Evolutionary conservation across 495 filamentous ascomycete species (phyloP).

Genomic region (Penicillium turbatum): DNA sequence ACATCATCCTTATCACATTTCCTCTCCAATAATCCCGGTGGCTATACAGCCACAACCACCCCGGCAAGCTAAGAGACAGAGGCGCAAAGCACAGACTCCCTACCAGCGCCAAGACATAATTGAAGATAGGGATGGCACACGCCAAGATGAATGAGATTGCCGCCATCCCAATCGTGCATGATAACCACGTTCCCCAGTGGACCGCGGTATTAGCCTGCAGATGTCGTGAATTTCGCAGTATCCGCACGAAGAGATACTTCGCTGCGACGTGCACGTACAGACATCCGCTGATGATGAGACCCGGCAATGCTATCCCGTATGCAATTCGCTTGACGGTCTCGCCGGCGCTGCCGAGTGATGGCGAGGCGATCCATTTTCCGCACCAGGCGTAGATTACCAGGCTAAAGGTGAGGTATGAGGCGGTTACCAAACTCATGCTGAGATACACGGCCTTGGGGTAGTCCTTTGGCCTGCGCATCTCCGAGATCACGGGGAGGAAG

Average conservation of each 20-base stretch:
- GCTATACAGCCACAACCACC: conserved; percentile 46
- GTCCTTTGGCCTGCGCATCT: conserved; percentile 65
- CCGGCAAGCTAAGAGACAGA: conserved; percentile 39
- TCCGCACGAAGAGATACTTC: too few relatives aligned
- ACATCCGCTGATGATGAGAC: conserved; percentile 49
- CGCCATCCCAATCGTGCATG: conserved; percentile 35
- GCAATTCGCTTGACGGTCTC: conserved; percentile 57
- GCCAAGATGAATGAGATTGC: conserved; percentile 63
- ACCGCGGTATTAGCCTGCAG: conserved; percentile 49
- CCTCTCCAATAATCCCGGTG: conserved; percentile 33
- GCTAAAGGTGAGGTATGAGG: conserved; percentile 51
- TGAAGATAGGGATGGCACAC: conserved; percentile 67
- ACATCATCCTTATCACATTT: too few relatives aligned
- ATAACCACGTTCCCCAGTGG: too few relatives aligned
- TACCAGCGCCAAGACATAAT: conserved; percentile 52
- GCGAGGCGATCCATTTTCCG: conserved; percentile 52
- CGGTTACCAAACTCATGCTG: conserved; percentile 58
- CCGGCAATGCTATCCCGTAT: conserved; percentile 72
- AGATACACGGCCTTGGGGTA: conserved; percentile 59
- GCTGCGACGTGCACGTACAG: conserved; percentile 34
- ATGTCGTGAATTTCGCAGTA: neutral
- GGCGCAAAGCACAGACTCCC: conserved; percentile 37
- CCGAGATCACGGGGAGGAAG: conserved; percentile 70
- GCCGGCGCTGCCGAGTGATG: conserved; percentile 19
- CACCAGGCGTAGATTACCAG: conserved; percentile 59